Conservation (phyloP, 164 flowering plant genomes). For the Houttuynia cordata region DNA sequence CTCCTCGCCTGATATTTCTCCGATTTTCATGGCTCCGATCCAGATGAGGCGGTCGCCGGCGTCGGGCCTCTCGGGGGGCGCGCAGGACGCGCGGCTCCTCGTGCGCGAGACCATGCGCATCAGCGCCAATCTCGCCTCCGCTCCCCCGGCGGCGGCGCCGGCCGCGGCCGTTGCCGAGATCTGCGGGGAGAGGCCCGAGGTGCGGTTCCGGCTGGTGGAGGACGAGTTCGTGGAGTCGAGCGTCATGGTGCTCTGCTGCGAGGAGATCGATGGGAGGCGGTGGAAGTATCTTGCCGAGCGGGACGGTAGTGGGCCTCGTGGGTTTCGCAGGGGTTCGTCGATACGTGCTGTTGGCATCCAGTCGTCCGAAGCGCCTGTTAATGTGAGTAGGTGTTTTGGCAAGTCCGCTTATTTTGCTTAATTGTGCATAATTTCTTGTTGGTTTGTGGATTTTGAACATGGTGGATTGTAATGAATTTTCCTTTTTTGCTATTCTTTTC, state of each 20-base stretch:
- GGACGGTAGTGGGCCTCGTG: constrained; percentile 13
- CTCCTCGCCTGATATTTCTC: neutral
- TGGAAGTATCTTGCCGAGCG: constrained; percentile 64
- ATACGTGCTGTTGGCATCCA: constrained; percentile 66
- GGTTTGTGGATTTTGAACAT: no score
- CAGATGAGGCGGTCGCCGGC: constrained; percentile 5
- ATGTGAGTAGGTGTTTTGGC: constrained; percentile 28
- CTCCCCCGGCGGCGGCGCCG: constrained; percentile 17
- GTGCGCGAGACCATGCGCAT: constrained; percentile 81
- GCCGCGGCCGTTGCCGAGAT: constrained; percentile 7
- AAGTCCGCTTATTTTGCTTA: no score
- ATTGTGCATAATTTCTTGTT: no score
- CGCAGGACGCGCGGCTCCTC: constrained; percentile 54
- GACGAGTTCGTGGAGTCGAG: constrained; percentile 46
- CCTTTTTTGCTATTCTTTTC: no score
- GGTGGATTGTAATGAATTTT: no score
- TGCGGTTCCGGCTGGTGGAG: constrained; percentile 24
- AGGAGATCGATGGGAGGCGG: constrained; percentile 70
- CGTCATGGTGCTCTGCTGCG: constrained; percentile 63
- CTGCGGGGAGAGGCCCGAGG: constrained; percentile 8
- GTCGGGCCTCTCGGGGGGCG: constrained; percentile 7
- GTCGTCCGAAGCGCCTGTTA: constrained; percentile 50
- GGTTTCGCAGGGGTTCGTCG: constrained; percentile 30
- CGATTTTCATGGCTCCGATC: constrained; percentile 9
- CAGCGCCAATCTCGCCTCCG: constrained; percentile 69